Percentiles rank a stretch among this genome's conserved stretches.
phyloP scores from a whole-genome alignment of 306 rosid genomes.

The Pyrus bretschneideri region DNA sequence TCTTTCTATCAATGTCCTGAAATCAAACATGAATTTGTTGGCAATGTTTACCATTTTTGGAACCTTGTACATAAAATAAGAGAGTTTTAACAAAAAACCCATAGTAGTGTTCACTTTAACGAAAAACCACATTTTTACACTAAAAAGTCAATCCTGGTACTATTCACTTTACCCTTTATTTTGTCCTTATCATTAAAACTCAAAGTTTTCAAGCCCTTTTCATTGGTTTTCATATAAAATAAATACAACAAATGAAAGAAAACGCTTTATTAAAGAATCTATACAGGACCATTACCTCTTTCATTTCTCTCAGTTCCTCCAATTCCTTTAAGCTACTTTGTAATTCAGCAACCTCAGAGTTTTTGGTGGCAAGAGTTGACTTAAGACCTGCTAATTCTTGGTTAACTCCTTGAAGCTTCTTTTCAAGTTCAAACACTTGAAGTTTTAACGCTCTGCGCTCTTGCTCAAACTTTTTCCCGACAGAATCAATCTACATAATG shows the following conservation, averaged over 20 bases:
- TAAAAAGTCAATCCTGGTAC: too few relatives aligned
- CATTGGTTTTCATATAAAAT: neutral
- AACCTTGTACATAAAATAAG: neutral
- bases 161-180: too few relatives aligned
- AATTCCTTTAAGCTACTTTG: constrained; percentile 68
- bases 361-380: constrained; percentile 53
- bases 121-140: too few relatives aligned
- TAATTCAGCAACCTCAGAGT: constrained; percentile 54
- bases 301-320: constrained; percentile 94
- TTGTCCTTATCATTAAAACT: too few relatives aligned
- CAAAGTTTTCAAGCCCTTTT: too few relatives aligned
- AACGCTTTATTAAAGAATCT: neutral
- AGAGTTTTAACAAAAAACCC: too few relatives aligned
- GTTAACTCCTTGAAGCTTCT: constrained; percentile 40
- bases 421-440: constrained; percentile 55
- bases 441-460: constrained; percentile 52
- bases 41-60: neutral
- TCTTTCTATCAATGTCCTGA: constrained; percentile 95
- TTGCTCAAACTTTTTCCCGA: constrained; percentile 45
- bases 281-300: constrained; percentile 49
- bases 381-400: constrained; percentile 50
- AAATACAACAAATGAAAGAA: neutral
- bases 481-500: constrained; percentile 51
- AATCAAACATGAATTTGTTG: constrained; percentile 10
- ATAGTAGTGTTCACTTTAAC: too few relatives aligned